Conservation (phyloP, 192 early-diverging fungal genomes). For the Coemansia sp. region DNA sequence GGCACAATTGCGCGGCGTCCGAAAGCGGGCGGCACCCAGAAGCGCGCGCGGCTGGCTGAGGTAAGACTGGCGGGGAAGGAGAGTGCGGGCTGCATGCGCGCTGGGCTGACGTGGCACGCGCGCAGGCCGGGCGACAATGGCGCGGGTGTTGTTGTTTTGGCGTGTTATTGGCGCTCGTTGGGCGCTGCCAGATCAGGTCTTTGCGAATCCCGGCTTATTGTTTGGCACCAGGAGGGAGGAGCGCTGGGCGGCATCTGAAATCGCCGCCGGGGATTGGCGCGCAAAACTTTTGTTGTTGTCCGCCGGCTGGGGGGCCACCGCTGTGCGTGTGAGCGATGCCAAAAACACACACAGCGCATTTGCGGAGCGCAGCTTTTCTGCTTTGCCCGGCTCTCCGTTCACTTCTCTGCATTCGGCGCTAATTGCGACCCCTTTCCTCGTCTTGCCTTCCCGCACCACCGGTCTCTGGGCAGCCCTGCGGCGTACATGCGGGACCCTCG, state of each 20-base stretch:
- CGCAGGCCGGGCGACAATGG: background rate
- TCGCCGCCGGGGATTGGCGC: background rate
- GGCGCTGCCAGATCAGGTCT: conserved; percentile 8
- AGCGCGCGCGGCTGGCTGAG: background rate
- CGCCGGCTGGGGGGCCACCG: background rate
- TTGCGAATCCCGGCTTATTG: conserved; percentile 2
- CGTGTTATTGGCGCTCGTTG: background rate
- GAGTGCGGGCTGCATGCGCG: background rate
- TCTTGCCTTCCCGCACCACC: background rate
- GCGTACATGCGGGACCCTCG: conserved; percentile 17
- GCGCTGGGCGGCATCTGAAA: conserved; percentile 5
- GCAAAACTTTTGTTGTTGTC: conserved; percentile 5
- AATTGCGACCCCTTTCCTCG: background rate
- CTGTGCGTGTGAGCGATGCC: background rate
- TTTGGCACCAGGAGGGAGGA: background rate
- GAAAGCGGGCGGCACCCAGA: background rate
- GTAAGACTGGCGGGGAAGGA: background rate
- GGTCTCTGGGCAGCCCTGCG: background rate
- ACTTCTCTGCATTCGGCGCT: background rate
- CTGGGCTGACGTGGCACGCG: background rate
- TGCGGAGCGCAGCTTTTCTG: background rate
- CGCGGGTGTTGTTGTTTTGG: conserved; percentile 1
- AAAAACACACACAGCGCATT: background rate
- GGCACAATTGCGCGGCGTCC: background rate
- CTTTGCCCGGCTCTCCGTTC: background rate